phyloP scores from a whole-genome alignment of 1,284 basidiomycete species.

The Neolentinus lepideus region DNA sequence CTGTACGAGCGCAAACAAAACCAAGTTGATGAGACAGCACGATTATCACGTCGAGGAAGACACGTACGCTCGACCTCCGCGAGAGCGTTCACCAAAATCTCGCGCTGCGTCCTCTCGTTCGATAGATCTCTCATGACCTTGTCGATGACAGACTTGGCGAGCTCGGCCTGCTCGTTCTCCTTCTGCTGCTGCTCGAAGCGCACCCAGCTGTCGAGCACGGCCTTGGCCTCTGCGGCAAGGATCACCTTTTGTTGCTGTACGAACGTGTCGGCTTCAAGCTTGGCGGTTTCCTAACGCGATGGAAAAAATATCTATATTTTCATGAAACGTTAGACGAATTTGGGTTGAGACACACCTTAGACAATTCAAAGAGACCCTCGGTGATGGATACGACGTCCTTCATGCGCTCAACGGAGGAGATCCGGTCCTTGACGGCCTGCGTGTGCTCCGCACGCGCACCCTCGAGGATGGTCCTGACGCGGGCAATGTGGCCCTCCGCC shows the following conservation, averaged over 20 bases:
- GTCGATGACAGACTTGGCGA: conserved; percentile 82
- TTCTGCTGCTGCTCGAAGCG: conserved; percentile 95
- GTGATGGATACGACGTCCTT: conserved; percentile 90
- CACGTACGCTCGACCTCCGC: conserved; percentile 89
- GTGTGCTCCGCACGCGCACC: conserved; percentile 87
- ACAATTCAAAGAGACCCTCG: conserved; percentile 84
- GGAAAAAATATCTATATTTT: neutral
- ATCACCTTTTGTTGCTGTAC: conserved; percentile 86
- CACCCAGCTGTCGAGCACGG: conserved; percentile 97
- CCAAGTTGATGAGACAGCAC: neutral
- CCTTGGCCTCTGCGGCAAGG: conserved; percentile 86
- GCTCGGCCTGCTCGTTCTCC: conserved; percentile 91
- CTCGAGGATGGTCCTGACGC: conserved; percentile 81
- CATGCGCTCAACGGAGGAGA: conserved; percentile 84
- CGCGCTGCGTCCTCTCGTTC: conserved; percentile 92
- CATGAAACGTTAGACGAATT: neutral
- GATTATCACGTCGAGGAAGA: neutral
- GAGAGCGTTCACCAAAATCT: conserved; percentile 82
- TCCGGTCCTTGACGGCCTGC: conserved; percentile 88
- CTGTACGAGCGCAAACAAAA: conserved; percentile 24
- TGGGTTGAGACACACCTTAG: conserved; percentile 56
- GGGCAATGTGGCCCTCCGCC: conserved; percentile 84
- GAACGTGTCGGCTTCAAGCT: conserved; percentile 88
- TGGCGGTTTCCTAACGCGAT: conserved; percentile 74
- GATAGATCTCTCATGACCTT: conserved; percentile 79